Percentiles rank a stretch among this genome's conserved stretches.
Evolutionary conservation across 164 flowering plant species (phyloP).

Genomic region (Annona cherimola): DNA sequence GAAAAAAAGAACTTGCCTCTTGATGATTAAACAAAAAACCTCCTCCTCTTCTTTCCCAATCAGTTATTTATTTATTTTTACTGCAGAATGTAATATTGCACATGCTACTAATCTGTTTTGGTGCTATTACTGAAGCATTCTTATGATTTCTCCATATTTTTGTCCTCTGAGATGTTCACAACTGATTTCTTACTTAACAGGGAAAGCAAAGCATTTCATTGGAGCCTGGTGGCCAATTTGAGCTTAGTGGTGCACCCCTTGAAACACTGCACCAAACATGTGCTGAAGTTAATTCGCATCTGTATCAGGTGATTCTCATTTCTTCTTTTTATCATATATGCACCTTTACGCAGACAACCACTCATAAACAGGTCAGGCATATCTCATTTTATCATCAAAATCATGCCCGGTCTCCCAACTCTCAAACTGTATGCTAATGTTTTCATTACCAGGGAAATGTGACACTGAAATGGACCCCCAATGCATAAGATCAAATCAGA

Average conservation of each 20-base stretch:
- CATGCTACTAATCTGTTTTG: neutral
- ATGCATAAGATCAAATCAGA: too few relatives aligned
- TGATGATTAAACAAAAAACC: neutral
- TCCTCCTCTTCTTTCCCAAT: neutral
- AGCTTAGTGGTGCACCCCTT: slow-evolving; percentile 99
- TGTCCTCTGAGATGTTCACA: neutral
- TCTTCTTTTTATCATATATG: neutral
- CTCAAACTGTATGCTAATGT: too few relatives aligned
- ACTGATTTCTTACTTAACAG: slow-evolving; percentile 31
- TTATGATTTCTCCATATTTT: slow-evolving; percentile 2
- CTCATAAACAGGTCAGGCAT: too few relatives aligned
- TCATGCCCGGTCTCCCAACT: too few relatives aligned
- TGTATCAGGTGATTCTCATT: slow-evolving; percentile 71
- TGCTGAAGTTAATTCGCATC: slow-evolving; percentile 98
- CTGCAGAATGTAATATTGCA: too few relatives aligned
- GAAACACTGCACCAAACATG: slow-evolving; percentile 99
- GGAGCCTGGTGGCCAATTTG: slow-evolving; percentile 99
- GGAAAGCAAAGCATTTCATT: slow-evolving; percentile 96
- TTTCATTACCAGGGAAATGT: too few relatives aligned
- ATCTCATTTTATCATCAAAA: too few relatives aligned
- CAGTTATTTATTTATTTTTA: neutral
- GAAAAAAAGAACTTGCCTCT: neutral
- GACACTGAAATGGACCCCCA: too few relatives aligned
- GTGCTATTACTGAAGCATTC: neutral
- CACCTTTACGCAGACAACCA: too few relatives aligned